Percentiles rank a stretch among this genome's conserved stretches.
These are phyloP conservation scores for Ajuga chamaepitys DNA, from an alignment of 257 asterid species.

Conservation along the genomic window DNA sequence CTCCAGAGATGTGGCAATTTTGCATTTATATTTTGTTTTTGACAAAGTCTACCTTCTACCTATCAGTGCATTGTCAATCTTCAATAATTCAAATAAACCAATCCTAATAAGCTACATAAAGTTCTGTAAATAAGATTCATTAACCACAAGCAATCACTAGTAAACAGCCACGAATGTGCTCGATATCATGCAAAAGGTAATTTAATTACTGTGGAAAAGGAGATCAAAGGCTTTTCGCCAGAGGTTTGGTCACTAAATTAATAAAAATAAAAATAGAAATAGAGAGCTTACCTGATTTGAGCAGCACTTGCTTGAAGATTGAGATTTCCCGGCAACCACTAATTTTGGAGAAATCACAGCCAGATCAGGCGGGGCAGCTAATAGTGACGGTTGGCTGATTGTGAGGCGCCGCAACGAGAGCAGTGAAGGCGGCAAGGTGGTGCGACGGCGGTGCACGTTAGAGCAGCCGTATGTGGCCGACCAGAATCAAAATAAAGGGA, in stretches of 20 bases:
- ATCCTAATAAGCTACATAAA: neutral
- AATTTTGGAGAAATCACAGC: neutral
- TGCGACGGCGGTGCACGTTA: conserved; percentile 10
- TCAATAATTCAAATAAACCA: neutral
- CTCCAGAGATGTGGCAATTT: too few relatives aligned
- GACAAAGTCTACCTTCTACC: neutral
- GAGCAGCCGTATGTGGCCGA: neutral
- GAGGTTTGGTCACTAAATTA: neutral
- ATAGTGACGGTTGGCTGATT: neutral
- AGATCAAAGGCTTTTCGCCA: neutral
- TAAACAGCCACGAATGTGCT: neutral
- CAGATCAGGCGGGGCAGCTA: neutral
- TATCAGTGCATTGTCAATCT: neutral
- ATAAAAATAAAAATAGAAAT: neutral
- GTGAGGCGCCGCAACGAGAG: neutral
- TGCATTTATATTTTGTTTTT: too few relatives aligned
- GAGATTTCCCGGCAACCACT: neutral
- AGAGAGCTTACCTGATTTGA: neutral
- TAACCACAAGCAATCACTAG: too few relatives aligned
- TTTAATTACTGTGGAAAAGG: neutral
- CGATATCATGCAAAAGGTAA: neutral
- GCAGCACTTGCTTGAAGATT: conserved; percentile 1
- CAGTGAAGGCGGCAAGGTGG: conserved; percentile 10
- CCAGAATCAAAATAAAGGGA: neutral
- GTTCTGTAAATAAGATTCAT: too few relatives aligned